Conservation (phyloP, 129 eudicot species). For the Sambucus nigra region DNA sequence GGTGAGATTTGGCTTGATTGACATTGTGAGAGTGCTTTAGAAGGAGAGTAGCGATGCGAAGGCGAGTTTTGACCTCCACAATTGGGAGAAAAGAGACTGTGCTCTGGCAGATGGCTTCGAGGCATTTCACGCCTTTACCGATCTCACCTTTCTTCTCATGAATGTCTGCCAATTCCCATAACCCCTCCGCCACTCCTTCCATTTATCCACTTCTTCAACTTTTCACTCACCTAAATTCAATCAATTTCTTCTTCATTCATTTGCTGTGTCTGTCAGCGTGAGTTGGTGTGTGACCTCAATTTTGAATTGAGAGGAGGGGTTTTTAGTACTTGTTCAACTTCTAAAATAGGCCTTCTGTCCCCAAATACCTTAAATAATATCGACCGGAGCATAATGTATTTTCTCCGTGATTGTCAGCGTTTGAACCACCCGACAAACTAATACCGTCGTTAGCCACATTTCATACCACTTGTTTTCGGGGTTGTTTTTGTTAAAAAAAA, state of each 20-base stretch:
- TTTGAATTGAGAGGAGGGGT: too few relatives aligned
- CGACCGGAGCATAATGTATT: too few relatives aligned
- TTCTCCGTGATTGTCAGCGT: too few relatives aligned
- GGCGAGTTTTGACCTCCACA: slow-evolving; percentile 79
- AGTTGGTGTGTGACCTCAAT: too few relatives aligned
- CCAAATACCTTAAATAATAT: too few relatives aligned
- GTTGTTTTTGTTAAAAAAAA: too few relatives aligned
- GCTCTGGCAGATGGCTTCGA: slow-evolving; percentile 88
- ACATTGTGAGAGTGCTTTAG: slow-evolving; percentile 68
- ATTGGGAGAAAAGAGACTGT: slow-evolving; percentile 76
- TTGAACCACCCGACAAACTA: too few relatives aligned
- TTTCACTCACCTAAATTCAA: not conserved
- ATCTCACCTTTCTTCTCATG: slow-evolving; percentile 61
- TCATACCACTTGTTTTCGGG: too few relatives aligned
- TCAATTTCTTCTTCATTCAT: slow-evolving; percentile 1
- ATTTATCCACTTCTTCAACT: slow-evolving; percentile 13
- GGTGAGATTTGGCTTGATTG: slow-evolving; percentile 83
- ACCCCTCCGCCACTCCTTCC: slow-evolving; percentile 92
- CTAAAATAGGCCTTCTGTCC: too few relatives aligned
- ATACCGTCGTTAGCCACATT: too few relatives aligned
- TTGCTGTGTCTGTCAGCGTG: too few relatives aligned
- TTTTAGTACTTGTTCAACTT: too few relatives aligned
- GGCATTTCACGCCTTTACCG: slow-evolving; percentile 61
- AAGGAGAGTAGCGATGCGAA: slow-evolving; percentile 70
- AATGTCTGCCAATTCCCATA: slow-evolving; percentile 82